phyloP scores from a whole-genome alignment of 306 rosid genomes.

The Sophora flavescens region DNA sequence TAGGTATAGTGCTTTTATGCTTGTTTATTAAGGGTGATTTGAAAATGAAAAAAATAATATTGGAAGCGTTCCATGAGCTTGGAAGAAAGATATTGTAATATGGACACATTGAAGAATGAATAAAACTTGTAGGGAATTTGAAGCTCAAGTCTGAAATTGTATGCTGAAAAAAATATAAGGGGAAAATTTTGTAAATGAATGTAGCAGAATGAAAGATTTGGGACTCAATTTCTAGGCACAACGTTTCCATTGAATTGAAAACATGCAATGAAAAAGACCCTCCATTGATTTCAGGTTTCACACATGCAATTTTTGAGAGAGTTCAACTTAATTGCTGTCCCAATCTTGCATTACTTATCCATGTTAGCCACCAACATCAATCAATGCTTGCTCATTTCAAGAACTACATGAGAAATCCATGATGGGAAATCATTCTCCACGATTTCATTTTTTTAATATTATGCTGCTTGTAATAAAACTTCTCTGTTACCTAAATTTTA shows the following conservation, averaged over 20 bases:
- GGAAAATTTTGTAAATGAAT: background rate
- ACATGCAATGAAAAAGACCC: slow-evolving; percentile 26
- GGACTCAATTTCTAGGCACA: background rate
- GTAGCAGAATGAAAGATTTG: background rate
- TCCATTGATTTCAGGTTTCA: background rate
- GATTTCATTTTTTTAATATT: background rate
- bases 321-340: slow-evolving; percentile 29
- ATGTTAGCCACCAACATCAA: slow-evolving; percentile 35
- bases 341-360: background rate
- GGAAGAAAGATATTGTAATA: background rate
- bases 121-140: background rate
- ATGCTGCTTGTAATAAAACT: background rate
- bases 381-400: slow-evolving; percentile 26
- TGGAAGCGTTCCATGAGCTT: slow-evolving; percentile 7
- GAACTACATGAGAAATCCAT: background rate
- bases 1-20: slow-evolving; percentile 6
- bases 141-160: background rate
- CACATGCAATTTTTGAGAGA: slow-evolving; percentile 3
- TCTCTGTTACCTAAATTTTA: background rate
- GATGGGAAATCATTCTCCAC: slow-evolving; percentile 27
- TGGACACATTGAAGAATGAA: background rate
- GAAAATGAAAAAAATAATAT: background rate
- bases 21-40: slow-evolving; percentile 19
- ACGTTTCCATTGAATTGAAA: slow-evolving; percentile 23
- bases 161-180: background rate